phyloP scores from a whole-genome alignment of 164 flowering plant species.

The Vitis rotundifolia region DNA sequence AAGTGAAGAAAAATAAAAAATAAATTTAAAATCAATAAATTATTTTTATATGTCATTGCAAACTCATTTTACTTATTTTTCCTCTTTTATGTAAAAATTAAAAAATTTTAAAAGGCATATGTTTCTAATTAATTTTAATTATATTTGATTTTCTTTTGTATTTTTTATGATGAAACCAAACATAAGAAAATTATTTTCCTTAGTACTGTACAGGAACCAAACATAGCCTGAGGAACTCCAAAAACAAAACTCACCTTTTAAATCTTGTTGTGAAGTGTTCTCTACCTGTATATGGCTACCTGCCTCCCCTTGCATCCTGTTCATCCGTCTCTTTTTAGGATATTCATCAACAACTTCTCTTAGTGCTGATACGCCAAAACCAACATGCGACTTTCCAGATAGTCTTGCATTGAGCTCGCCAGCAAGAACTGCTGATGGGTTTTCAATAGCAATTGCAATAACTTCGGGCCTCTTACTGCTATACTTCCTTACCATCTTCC shows the following conservation, averaged over 20 bases:
- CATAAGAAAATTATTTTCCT: too few relatives aligned
- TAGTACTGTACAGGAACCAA: too few relatives aligned
- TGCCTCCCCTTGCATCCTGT: conserved; percentile 31
- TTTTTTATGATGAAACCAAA: too few relatives aligned
- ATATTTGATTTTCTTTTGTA: too few relatives aligned
- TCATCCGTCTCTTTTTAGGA: conserved; percentile 25
- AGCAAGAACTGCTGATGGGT: conserved; percentile 65
- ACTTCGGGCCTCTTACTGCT: conserved; percentile 95
- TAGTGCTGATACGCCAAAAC: conserved; percentile 36
- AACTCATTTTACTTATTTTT: too few relatives aligned
- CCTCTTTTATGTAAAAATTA: too few relatives aligned
- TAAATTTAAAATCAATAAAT: too few relatives aligned
- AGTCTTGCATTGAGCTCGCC: conserved; percentile 68
- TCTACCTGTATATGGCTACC: conserved; percentile 16
- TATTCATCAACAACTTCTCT: conserved; percentile 45
- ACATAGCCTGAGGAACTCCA: too few relatives aligned
- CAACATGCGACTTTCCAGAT: conserved; percentile 61
- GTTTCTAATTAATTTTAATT: too few relatives aligned
- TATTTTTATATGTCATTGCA: too few relatives aligned
- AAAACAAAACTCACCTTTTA: conserved; percentile 35
- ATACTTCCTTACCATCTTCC: conserved; percentile 92
- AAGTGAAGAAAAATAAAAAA: too few relatives aligned
- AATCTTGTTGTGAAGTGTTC: conserved; percentile 22
- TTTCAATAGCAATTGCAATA: conserved; percentile 83
- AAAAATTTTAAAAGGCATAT: too few relatives aligned